A percentile compares a stretch with the other conserved stretches of the same genome.
phyloP scores from a whole-genome alignment of 2,329 filamentous ascomycete genomes.

The Talaromyces sp. region DNA sequence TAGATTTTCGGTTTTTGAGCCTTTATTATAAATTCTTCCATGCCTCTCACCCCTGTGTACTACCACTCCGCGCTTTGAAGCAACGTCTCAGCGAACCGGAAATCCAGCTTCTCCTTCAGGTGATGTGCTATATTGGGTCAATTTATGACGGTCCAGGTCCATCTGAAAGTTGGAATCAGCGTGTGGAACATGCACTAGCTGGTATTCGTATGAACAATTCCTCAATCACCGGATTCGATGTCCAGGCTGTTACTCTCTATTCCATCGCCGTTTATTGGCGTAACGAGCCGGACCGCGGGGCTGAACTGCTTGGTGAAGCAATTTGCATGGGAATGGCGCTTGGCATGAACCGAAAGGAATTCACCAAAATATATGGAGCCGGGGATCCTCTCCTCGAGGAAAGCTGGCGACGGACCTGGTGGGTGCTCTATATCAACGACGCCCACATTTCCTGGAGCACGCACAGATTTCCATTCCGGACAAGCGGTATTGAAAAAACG shows the following conservation, averaged over 20 bases:
- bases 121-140: constrained; percentile 5
- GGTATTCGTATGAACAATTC: neutral
- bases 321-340: constrained; percentile 35
- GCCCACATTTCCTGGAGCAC: constrained; percentile 68
- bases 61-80: constrained; percentile 1
- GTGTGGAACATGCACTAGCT: neutral
- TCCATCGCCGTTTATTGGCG: constrained; percentile 5
- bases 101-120: neutral
- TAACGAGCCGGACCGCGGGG: neutral
- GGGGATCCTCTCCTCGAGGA: constrained; percentile 41
- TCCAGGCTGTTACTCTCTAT: constrained; percentile 6
- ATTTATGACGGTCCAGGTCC: neutral
- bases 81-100: neutral
- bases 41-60: constrained; percentile 2
- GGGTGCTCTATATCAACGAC: constrained; percentile 72
- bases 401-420: constrained; percentile 83
- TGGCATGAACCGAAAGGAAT: constrained; percentile 5
- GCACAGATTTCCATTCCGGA: constrained; percentile 44
- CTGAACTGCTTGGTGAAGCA: neutral
- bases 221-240: constrained; percentile 1
- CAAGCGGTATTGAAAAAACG: constrained; percentile 61
- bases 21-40: constrained; percentile 9
- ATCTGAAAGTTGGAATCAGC: no score
- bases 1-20: no score
- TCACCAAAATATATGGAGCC: neutral